Evolutionary conservation across 2,329 filamentous ascomycete genomes (phyloP), one percentile per base, ranked within the genome.

Genomic region (Hawksworthiomyces lignivorus): DNA sequence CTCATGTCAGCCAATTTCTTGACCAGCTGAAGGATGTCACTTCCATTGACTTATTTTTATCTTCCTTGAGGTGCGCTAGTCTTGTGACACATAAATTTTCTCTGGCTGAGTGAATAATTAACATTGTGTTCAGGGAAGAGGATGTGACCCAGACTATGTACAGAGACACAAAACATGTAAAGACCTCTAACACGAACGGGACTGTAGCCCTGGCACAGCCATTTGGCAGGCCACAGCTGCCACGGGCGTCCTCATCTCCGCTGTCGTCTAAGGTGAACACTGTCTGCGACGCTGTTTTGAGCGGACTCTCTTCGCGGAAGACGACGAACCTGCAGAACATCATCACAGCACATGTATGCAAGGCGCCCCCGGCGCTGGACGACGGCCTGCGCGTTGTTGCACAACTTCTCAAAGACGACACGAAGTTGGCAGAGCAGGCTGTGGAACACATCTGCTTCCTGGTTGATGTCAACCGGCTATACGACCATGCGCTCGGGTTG

Each of bases 401-500:
- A 4, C 74, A 80, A 41, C 66, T 98, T 27, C 75, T 80, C 69
- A 72, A 75, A 4, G 74, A 82, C 50, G 77, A 84, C 37, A 69
- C 78, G 31, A 74, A 80, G 39, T 72, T 89, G 50, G 87, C 87
- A 0, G 90, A 97, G 52, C 83, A 82, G 59, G 90, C 90, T 0
- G 83, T 96, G 18, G 88, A 96, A 58, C 92, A 98, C 56, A 96
- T 98, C 46, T 97, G 88, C 69, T 98, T 98, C 70, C 73, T 98
- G 31, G 87, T 89, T 1, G 92, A 98, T 61, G 84, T 94, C 34
- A 94, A 96, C 59, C 80, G 81, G 29, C 75, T 98, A 0, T 98
- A 95, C 55, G 87, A 96, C 48, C 82, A 89, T 46, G 86, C 92
- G 0, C 70, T 98, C 2, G 89, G 89, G 1, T 70, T 97, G 3